These are phyloP conservation scores for Pyrus hybrid DNA, from an alignment of 331 rosid genomes.

Conservation along the genomic window DNA sequence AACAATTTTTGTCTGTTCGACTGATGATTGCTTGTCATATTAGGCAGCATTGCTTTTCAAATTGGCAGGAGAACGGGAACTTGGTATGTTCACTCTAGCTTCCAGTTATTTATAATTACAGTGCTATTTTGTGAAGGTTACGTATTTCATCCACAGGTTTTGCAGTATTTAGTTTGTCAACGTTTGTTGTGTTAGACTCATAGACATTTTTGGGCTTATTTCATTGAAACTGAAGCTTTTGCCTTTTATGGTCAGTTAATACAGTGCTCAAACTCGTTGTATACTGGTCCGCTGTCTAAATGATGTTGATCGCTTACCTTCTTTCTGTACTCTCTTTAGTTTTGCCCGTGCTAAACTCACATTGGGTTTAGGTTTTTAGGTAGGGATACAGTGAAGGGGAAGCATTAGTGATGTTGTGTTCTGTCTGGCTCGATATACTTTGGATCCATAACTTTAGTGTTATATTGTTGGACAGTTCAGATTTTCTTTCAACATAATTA, in stretches of 20 bases:
- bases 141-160: not conserved
- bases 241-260: not conserved
- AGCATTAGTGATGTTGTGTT: not conserved
- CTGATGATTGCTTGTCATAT: slow-evolving; percentile 18
- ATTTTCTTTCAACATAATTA: not conserved
- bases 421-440: not conserved
- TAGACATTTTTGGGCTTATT: not conserved
- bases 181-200: not conserved
- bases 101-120: not conserved
- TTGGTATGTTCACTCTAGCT: slow-evolving; percentile 40
- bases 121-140: not conserved
- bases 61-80: slow-evolving; percentile 78
- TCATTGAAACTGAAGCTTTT: not conserved
- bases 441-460: not conserved
- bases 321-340: not conserved
- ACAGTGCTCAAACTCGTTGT: not conserved
- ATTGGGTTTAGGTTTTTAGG: not conserved
- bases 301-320: not conserved
- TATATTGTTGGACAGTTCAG: not conserved
- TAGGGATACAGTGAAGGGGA: not conserved
- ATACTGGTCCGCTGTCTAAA: not conserved
- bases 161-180: not conserved
- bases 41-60: slow-evolving; percentile 94
- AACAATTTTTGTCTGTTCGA: slow-evolving; percentile 17
- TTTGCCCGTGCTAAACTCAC: not conserved